Percentiles rank a stretch among this genome's conserved stretches.
Evolutionary conservation across 305 asterid genomes (phyloP).

Genomic region (Salvia sclarea): DNA sequence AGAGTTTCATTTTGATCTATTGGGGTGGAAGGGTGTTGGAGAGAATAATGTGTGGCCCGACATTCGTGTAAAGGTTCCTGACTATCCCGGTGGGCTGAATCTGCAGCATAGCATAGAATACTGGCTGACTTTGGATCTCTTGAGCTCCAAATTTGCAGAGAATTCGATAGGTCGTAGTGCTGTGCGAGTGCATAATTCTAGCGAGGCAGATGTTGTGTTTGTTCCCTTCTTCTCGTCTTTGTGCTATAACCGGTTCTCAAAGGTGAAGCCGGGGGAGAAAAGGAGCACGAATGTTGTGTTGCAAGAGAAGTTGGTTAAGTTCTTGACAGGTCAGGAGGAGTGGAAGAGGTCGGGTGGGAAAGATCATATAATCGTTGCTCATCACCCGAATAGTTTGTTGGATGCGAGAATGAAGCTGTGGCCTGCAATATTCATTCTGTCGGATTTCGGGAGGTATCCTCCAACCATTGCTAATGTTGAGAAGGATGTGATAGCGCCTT

Average conservation of each 20-base stretch:
- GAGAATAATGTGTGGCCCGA: conserved; percentile 74
- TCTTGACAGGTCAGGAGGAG: conserved; percentile 57
- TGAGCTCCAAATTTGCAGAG: conserved; percentile 52
- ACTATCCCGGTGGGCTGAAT: conserved; percentile 85
- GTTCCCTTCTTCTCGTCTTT: conserved; percentile 89
- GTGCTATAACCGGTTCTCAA: conserved; percentile 69
- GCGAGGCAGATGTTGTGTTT: conserved; percentile 84
- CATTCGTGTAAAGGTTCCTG: conserved; percentile 55
- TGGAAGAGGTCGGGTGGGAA: conserved; percentile 81
- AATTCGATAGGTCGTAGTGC: conserved; percentile 54
- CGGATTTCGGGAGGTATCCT: conserved; percentile 93
- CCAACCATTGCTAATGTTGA: conserved; percentile 80
- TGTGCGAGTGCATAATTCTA: conserved; percentile 57
- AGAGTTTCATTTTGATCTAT: conserved; percentile 67
- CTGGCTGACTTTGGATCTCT: conserved; percentile 84
- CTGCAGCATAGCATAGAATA: conserved; percentile 93
- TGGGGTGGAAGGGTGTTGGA: conserved; percentile 65
- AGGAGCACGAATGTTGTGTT: conserved; percentile 50
- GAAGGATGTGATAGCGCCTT: conserved; percentile 89
- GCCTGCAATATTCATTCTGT: conserved; percentile 74
- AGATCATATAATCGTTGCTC: conserved; percentile 80
- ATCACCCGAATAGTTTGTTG: conserved; percentile 86
- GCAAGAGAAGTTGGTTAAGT: conserved; percentile 71
- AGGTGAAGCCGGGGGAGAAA: conserved; percentile 47
- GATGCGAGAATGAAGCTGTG: conserved; percentile 81